Conservation (phyloP, 2,329 filamentous ascomycete genomes). For the Penicillium sp. region DNA sequence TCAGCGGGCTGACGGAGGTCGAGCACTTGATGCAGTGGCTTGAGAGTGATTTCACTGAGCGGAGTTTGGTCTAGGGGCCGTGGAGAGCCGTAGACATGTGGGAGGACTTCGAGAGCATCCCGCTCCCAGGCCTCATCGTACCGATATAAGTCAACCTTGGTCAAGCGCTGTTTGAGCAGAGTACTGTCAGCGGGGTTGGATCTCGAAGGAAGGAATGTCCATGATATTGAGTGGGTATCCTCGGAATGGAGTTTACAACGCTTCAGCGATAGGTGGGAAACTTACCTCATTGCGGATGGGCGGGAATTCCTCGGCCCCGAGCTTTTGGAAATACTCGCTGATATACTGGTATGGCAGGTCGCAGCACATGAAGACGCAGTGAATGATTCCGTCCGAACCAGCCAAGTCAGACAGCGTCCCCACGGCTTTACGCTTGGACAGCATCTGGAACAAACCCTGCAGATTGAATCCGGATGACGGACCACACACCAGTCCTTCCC, state of each 20-base stretch:
- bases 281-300: constrained; percentile 53
- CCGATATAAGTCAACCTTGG: constrained; percentile 56
- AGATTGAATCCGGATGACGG: constrained; percentile 65
- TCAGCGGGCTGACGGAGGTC: constrained; percentile 52
- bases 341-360: constrained; percentile 68
- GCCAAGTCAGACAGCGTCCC: constrained; percentile 52
- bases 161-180: constrained; percentile 45
- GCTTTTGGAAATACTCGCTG: constrained; percentile 62
- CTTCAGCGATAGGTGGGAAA: not conserved
- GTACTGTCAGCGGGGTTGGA: not conserved
- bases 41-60: constrained; percentile 30
- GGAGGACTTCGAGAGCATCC: constrained; percentile 45
- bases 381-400: constrained; percentile 51
- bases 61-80: constrained; percentile 25
- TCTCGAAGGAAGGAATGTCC: not conserved
- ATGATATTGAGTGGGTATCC: not conserved
- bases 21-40: constrained; percentile 44
- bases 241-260: not conserved
- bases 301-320: constrained; percentile 55
- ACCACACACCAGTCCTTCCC: constrained; percentile 62
- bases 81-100: constrained; percentile 41
- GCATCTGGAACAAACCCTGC: constrained; percentile 55
- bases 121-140: constrained; percentile 62
- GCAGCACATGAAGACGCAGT: constrained; percentile 65
- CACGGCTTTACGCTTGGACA: constrained; percentile 54